These are phyloP conservation scores for Ceratobasidium sp. DNA, from an alignment of 1,284 basidiomycete species.

Conservation along the genomic window DNA sequence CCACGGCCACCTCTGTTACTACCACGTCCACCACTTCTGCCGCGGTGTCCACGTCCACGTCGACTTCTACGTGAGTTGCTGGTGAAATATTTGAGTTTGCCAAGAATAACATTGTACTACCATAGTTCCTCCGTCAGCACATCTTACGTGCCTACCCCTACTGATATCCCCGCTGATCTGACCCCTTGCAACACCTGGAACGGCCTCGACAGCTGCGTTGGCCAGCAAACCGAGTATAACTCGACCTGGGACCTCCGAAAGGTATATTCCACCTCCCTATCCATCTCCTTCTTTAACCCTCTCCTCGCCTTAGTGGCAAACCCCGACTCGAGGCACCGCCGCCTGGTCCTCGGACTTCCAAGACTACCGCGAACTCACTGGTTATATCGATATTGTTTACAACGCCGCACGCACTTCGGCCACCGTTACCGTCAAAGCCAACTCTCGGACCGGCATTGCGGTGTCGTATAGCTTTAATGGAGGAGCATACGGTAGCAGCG, in stretches of 20 bases:
- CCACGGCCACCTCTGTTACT: constrained; percentile 4
- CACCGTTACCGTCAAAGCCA: constrained; percentile 39
- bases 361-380: constrained; percentile 43
- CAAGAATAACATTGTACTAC: not conserved
- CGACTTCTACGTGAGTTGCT: constrained; percentile 22
- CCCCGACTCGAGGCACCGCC: constrained; percentile 15
- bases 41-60: not conserved
- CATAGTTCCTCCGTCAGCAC: constrained; percentile 22
- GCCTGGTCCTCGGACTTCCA: constrained; percentile 41
- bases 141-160: constrained; percentile 34
- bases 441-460: constrained; percentile 33
- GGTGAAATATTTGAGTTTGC: not conserved
- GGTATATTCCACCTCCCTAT: not conserved
- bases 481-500: constrained; percentile 20
- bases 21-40: constrained; percentile 9
- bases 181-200: constrained; percentile 42
- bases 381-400: constrained; percentile 40
- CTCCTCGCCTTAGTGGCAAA: constrained; percentile 23
- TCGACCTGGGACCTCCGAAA: constrained; percentile 31
- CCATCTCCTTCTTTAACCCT: not conserved
- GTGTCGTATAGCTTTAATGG: constrained; percentile 38
- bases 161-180: constrained; percentile 25
- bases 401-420: constrained; percentile 40
- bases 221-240: constrained; percentile 23
- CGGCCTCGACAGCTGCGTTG: constrained; percentile 22